These are phyloP conservation scores for Triangularia setosa DNA, from an alignment of 2,329 filamentous ascomycete genomes.

Conservation along the genomic window DNA sequence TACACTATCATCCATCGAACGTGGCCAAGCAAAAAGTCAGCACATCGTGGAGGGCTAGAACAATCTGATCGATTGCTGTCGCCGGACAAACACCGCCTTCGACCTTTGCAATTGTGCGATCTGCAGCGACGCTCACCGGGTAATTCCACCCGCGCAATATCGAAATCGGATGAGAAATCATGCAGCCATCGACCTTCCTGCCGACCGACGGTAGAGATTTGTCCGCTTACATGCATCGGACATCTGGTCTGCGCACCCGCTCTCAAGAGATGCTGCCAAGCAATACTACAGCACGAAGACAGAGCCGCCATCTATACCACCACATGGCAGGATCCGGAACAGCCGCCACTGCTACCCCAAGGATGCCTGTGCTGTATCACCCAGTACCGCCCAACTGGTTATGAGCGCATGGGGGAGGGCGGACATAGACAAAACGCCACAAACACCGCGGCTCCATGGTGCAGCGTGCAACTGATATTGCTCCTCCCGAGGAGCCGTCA, in stretches of 20 bases:
- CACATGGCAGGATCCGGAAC: slow-evolving; percentile 5
- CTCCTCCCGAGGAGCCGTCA: slow-evolving; percentile 21
- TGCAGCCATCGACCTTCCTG: background rate
- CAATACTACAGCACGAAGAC: background rate
- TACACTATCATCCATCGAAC: background rate
- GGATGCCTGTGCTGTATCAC: slow-evolving; percentile 8
- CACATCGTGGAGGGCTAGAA: background rate
- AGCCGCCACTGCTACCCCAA: slow-evolving; percentile 4
- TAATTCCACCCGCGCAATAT: slow-evolving; percentile 24
- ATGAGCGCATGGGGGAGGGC: slow-evolving; percentile 1
- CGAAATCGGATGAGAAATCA: slow-evolving; percentile 6
- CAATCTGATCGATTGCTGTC: background rate
- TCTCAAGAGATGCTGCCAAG: background rate
- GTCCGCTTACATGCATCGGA: slow-evolving; percentile 1
- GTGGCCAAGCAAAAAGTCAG: background rate
- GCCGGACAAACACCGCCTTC: background rate
- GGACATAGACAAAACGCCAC: background rate
- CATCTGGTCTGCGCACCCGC: background rate
- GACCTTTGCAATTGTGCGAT: background rate
- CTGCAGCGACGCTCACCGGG: slow-evolving; percentile 13
- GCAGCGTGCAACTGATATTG: slow-evolving; percentile 13
- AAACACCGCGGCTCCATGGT: slow-evolving; percentile 7
- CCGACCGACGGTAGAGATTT: background rate
- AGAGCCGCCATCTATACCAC: slow-evolving; percentile 3
- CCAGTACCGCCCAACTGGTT: slow-evolving; percentile 16